Percentiles rank a stretch among this genome's conserved stretches.
phyloP scores from a whole-genome alignment of 352 stramenopile species.

The Discostella stelligera region DNA sequence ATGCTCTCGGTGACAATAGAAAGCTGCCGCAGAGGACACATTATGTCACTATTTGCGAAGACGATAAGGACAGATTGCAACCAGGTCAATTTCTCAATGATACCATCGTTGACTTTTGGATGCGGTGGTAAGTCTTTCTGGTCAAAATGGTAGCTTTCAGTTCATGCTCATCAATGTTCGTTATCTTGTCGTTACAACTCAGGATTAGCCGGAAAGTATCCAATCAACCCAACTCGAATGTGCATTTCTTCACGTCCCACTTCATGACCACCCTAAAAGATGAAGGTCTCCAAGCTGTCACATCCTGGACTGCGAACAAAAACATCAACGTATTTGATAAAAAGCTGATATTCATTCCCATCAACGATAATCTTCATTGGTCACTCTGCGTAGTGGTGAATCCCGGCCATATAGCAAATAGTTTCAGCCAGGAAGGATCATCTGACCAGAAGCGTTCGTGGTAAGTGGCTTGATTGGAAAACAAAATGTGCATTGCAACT shows the following conservation, averaged over 20 bases:
- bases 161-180: neutral
- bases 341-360: slow-evolving; percentile 81
- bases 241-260: slow-evolving; percentile 93
- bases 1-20: slow-evolving; percentile 18
- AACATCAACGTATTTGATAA: slow-evolving; percentile 82
- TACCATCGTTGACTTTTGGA: slow-evolving; percentile 83
- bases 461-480: slow-evolving; percentile 29
- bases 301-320: slow-evolving; percentile 78
- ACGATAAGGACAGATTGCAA: slow-evolving; percentile 87
- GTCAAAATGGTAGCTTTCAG: neutral
- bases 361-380: slow-evolving; percentile 82
- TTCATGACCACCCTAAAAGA: slow-evolving; percentile 91
- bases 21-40: slow-evolving; percentile 36
- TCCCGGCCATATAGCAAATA: slow-evolving; percentile 60
- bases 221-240: slow-evolving; percentile 30
- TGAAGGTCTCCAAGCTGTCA: slow-evolving; percentile 65
- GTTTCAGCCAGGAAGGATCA: slow-evolving; percentile 27
- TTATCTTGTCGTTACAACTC: neutral
- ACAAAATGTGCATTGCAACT: neutral
- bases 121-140: slow-evolving; percentile 68
- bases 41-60: slow-evolving; percentile 82
- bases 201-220: slow-evolving; percentile 71
- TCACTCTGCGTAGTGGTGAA: slow-evolving; percentile 82
- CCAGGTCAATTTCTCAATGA: slow-evolving; percentile 89
- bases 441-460: slow-evolving; percentile 78